Evolutionary conservation across 495 filamentous ascomycete species (phyloP), one percentile per base, ranked within the genome.

Genomic region (Opeltia flavorubescens): DNA sequence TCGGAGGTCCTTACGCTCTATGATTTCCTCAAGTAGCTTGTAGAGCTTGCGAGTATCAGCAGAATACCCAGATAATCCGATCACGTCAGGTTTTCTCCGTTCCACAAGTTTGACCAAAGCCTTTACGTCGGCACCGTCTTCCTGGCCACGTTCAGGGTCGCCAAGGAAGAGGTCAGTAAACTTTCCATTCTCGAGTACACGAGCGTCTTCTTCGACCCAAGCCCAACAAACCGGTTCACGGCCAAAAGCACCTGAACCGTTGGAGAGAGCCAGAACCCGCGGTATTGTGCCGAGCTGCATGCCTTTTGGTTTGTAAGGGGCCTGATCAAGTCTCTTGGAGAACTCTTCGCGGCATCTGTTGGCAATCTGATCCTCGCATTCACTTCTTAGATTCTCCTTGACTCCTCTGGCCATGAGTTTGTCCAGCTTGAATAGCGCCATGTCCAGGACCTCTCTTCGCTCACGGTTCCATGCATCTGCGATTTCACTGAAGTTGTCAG

Each of bases 401-500:
- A 98, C 86, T 25, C 83, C 83, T 62, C 86, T 87, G 33, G 82
- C 76, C 50, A 96, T 84, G 49, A 93, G 66, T 51, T 74, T 77
- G 49, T 89, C 81, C n/a, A 98, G 69, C 57, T 89, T 94, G 1
- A 62, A 54, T 33, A 94, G 75, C 8, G 88, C 93, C 38, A 83
- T 53, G 54, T 95, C 84, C 38, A 98, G 59, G 15, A 86, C 81
- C 47, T 93, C 88, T 44, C 80, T 75, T 13, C 91, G 81, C 50
- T 88, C 77, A 15, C 74, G 70, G 50, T 96, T 96, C 91, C 91
- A 98, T 3, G 85, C 83, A 62, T 98, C 93, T 11, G 91, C 93
- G 13, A 91, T 71, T 57, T 94, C 88, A 53, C 89, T 95, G 63
- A 83, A 87, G 59, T 93, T 94, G 55, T 96, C 91, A 0, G 87